Percentiles rank a stretch among this genome's conserved stretches.
These are phyloP conservation scores for Penicillium frequentans DNA, from an alignment of 2,329 filamentous ascomycete genomes.

Conservation along the genomic window DNA sequence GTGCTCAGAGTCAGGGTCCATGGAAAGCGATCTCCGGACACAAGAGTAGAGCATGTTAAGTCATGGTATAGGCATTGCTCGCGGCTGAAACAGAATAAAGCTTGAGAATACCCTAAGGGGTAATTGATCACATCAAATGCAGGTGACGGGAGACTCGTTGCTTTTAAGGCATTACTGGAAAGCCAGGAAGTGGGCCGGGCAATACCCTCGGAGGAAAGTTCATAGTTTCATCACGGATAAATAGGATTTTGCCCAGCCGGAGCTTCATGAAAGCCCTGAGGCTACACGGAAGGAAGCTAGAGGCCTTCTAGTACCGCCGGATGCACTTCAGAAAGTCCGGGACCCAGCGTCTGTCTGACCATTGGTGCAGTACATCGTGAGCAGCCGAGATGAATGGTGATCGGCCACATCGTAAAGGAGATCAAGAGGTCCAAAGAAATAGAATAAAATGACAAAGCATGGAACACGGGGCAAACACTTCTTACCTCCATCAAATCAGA, in stretches of 20 bases:
- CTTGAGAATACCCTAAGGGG: not conserved
- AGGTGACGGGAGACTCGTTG: not conserved
- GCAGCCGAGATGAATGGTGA: not conserved
- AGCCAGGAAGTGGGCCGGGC: not conserved
- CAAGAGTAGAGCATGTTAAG: slow-evolving; percentile 15
- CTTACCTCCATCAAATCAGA: slow-evolving; percentile 6
- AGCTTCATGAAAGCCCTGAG: not conserved
- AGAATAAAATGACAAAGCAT: not conserved
- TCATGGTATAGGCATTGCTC: not conserved
- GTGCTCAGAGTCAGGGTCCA: slow-evolving; percentile 1
- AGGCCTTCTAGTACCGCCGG: slow-evolving; percentile 2
- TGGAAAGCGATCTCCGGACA: slow-evolving; percentile 16
- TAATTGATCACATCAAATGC: slow-evolving; percentile 11
- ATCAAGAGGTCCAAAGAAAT: not conserved
- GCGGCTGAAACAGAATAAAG: not conserved
- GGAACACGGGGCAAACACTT: not conserved
- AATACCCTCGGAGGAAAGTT: slow-evolving; percentile 5
- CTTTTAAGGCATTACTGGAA: not conserved
- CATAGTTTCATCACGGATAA: not conserved
- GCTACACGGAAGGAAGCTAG: slow-evolving; percentile 2
- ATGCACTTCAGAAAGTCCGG: slow-evolving; percentile 4
- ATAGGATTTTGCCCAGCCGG: not conserved
- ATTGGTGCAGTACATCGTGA: slow-evolving; percentile 6
- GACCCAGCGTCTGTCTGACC: slow-evolving; percentile 20
- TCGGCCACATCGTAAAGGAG: not conserved